Percentiles rank a stretch among this genome's conserved stretches.
Evolutionary conservation across 352 stramenopile genomes (phyloP).

Genomic region (Stephanocyclus meneghinianus): DNA sequence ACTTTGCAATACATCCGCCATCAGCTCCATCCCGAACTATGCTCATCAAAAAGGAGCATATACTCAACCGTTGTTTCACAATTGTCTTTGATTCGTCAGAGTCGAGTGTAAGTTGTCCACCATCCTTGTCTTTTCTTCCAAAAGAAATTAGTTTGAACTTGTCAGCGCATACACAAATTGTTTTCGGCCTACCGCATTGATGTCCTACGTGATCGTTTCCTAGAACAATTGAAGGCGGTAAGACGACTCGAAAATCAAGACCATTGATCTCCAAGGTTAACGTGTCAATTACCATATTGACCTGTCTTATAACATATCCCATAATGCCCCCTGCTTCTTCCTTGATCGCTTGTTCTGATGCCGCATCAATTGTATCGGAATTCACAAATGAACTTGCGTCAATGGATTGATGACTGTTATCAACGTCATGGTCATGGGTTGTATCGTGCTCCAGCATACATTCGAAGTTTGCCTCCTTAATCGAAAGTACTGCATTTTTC

Average conservation of each 20-base stretch:
- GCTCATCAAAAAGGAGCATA: conserved; percentile 22
- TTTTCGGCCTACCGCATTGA: not conserved
- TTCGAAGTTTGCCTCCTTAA: conserved; percentile 44
- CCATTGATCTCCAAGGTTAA: conserved; percentile 44
- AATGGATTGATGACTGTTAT: conserved; percentile 1
- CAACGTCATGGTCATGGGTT: not conserved
- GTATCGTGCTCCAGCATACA: conserved; percentile 24
- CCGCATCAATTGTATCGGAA: conserved; percentile 30
- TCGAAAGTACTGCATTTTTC: conserved; percentile 41
- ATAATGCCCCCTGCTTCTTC: conserved; percentile 22
- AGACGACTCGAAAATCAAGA: conserved; percentile 44
- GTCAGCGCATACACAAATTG: conserved; percentile 13
- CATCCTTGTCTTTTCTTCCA: conserved; percentile 12
- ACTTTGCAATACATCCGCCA: not conserved
- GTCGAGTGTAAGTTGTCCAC: not conserved
- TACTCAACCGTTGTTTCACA: conserved; percentile 27
- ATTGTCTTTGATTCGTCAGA: conserved; percentile 13
- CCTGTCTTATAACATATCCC: conserved; percentile 43
- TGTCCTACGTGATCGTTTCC: not conserved
- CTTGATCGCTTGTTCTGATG: conserved; percentile 18
- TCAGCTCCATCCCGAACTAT: conserved; percentile 17
- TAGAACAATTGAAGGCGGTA: conserved; percentile 10
- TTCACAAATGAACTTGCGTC: conserved; percentile 34
- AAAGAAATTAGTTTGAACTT: conserved; percentile 28
- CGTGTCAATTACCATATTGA: conserved; percentile 52